Conservation (phyloP, 345 rosid species). For the Camelina hispida region DNA sequence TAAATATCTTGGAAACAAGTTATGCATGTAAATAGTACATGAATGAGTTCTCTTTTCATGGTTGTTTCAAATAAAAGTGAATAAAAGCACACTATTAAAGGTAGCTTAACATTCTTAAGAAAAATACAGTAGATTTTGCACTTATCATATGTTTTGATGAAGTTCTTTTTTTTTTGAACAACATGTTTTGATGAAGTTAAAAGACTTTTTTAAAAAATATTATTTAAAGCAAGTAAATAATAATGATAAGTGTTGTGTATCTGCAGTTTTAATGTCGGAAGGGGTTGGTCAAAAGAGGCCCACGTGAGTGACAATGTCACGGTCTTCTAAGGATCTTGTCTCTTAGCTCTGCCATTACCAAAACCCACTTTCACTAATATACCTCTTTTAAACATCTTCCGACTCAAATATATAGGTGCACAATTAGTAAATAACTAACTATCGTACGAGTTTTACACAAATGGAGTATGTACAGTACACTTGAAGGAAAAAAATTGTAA, state of each 20-base stretch:
- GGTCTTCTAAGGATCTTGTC: constrained; percentile 49
- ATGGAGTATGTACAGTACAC: too few species aligned
- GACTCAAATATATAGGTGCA: not conserved
- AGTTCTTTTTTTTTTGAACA: not conserved
- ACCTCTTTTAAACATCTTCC: constrained; percentile 12
- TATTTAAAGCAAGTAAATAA: not conserved
- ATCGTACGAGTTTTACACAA: too few species aligned
- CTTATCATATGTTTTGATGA: constrained; percentile 6
- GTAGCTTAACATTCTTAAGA: constrained; percentile 27
- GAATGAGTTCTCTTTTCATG: constrained; percentile 16
- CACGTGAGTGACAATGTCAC: constrained; percentile 49
- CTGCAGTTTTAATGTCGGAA: constrained; percentile 42
- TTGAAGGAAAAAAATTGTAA: too few species aligned
- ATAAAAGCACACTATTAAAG: constrained; percentile 30
- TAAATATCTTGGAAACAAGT: not conserved
- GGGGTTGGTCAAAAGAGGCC: constrained; percentile 48
- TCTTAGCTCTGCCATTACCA: constrained; percentile 36
- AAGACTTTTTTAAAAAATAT: not conserved
- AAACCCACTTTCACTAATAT: constrained; percentile 21
- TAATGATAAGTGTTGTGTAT: constrained; percentile 35
- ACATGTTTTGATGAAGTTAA: constrained; percentile 11
- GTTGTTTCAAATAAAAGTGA: constrained; percentile 39
- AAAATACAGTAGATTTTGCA: constrained; percentile 32
- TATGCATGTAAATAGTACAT: not conserved
- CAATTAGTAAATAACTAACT: too few species aligned